phyloP scores from a whole-genome alignment of 1,284 basidiomycete genomes.

The Inonotus obliquus region DNA sequence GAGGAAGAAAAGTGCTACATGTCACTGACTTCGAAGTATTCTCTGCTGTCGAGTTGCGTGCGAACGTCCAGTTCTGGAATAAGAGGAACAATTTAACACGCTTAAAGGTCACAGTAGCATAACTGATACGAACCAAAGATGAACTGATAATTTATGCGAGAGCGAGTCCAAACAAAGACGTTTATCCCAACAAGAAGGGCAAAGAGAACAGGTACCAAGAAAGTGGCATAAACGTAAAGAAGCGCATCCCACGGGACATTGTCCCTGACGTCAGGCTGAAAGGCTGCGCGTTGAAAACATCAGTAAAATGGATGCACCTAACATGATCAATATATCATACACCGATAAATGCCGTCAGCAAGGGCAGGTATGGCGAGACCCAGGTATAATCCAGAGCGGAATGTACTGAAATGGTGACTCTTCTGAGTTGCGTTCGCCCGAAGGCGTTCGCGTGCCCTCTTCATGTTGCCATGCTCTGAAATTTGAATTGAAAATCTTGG shows the following conservation, averaged over 20 bases:
- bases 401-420: conserved; percentile 75
- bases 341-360: conserved; percentile 61
- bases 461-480: conserved; percentile 77
- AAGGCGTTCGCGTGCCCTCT: conserved; percentile 70
- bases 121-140: conserved; percentile 65
- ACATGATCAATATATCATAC: conserved; percentile 36
- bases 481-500: not conserved
- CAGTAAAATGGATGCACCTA: not conserved
- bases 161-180: conserved; percentile 69
- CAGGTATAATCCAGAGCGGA: conserved; percentile 71
- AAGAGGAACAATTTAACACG: not conserved
- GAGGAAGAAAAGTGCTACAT: not conserved
- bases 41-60: conserved; percentile 71
- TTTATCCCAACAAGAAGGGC: conserved; percentile 79
- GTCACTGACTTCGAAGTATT: conserved; percentile 71
- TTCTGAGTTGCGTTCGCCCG: conserved; percentile 50
- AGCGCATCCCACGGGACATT: conserved; percentile 72
- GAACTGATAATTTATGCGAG: conserved; percentile 86
- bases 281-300: conserved; percentile 39
- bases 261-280: conserved; percentile 50
- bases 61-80: conserved; percentile 68
- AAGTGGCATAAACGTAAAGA: conserved; percentile 76
- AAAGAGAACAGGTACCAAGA: conserved; percentile 77
- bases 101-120: not conserved
- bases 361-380: conserved; percentile 80